Base-by-base conservation (phyloP, 2,329 filamentous ascomycete species). In the Penicillium psychrosexuale region DNA sequence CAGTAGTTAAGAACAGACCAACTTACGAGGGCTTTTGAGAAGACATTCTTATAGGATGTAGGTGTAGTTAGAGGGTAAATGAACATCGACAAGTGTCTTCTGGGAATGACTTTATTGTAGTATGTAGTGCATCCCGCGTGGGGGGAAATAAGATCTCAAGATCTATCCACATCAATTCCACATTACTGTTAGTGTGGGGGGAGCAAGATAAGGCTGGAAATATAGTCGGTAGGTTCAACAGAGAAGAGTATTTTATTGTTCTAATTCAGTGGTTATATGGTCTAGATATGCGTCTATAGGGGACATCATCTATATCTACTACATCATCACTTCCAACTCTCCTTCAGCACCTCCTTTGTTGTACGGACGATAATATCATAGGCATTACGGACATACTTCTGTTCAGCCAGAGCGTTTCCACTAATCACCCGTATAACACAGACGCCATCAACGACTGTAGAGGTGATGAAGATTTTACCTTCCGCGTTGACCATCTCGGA, bases 401-500 rank as follows among this genome's bases (percentile, higher is more conserved):
- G 86, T 70, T 93, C 86, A 0, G 87, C 84, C 38, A 83, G 77
- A 24, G 82, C 77, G 63, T 88, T 89, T 0, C 83, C 87, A 53
- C 89, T 91, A 22, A 93, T 87, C 36, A 97, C 84, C 0, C 93
- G 81, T 57, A 97, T 95, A 1, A 88, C 87, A 71, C 90, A 90
- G 19, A 85, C 79, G 1, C 85, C 88, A 8, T 83, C 84, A 12
- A 96, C 80, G 5, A 91, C 82, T 1, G 87, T 88, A 39, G 85
- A 87, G 0, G 91, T 97, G 24, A 97, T 76, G 73, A 90, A 97
- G 53, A 96, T 88, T 71, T 90, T 84, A 1, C 90, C 90, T 8
- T 82, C 77, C 3, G 78, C 77, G 65, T 95, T 93, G 28, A 96
- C 82, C 24, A 78, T 72, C 66, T 94, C 88, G 65, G 90, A 93